Conservation (phyloP, 1,284 basidiomycete species). For the Tranzscheliella williamsii region DNA sequence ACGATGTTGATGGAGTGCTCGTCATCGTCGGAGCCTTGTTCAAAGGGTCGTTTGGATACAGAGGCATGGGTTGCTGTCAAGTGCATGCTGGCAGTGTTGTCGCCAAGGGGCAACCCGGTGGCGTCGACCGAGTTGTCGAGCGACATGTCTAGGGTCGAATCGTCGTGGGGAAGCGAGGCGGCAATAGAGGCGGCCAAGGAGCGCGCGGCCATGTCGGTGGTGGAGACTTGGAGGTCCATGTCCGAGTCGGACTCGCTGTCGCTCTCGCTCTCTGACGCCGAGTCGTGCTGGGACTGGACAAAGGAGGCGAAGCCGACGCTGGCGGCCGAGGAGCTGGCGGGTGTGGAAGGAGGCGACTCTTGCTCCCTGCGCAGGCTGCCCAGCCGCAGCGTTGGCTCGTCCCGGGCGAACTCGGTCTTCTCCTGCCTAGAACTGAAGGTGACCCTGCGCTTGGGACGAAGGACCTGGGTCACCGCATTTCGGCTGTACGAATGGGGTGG, state of each 20-base stretch:
- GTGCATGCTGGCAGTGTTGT: slow-evolving; percentile 29
- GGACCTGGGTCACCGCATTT: slow-evolving; percentile 27
- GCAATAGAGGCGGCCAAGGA: slow-evolving; percentile 36
- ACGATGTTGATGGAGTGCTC: not conserved
- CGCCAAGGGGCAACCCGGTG: slow-evolving; percentile 5
- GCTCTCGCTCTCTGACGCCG: slow-evolving; percentile 31
- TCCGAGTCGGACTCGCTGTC: slow-evolving; percentile 31
- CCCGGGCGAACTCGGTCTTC: slow-evolving; percentile 38
- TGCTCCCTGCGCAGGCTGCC: slow-evolving; percentile 29
- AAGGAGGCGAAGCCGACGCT: slow-evolving; percentile 32
- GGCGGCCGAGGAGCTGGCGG: slow-evolving; percentile 22
- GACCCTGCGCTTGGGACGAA: slow-evolving; percentile 36
- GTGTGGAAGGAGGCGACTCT: slow-evolving; percentile 25
- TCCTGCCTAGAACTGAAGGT: slow-evolving; percentile 45
- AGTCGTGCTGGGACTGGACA: slow-evolving; percentile 20
- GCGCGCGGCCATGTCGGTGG: slow-evolving; percentile 20
- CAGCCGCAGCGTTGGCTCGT: slow-evolving; percentile 42
- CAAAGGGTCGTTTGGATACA: slow-evolving; percentile 23
- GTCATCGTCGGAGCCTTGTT: slow-evolving; percentile 9
- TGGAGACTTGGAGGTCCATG: slow-evolving; percentile 28
- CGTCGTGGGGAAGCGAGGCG: slow-evolving; percentile 30
- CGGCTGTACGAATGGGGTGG: not conserved
- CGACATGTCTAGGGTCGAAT: slow-evolving; percentile 23
- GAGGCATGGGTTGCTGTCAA: slow-evolving; percentile 35
- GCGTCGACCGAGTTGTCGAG: slow-evolving; percentile 10